phyloP scores from a whole-genome alignment of 352 stramenopile species.

The Globisporangium polare region DNA sequence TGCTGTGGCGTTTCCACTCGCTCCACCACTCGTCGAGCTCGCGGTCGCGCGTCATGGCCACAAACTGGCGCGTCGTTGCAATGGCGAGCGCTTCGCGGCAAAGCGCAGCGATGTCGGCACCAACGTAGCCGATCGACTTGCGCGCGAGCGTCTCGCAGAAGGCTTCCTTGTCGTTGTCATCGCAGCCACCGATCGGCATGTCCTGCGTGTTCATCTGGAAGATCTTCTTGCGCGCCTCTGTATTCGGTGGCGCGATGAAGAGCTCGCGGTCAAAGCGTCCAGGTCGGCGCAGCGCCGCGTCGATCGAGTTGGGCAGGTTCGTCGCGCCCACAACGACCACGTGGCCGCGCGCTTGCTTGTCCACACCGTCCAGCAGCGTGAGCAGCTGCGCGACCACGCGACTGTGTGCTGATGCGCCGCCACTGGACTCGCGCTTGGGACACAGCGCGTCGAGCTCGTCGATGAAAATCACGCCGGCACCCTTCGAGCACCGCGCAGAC shows the following conservation, averaged over 20 bases:
- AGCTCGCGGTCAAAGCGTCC: conserved; percentile 83
- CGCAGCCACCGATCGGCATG: conserved; percentile 29
- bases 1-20: conserved; percentile 44
- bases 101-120: conserved; percentile 73
- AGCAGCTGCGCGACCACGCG: conserved; percentile 93
- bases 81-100: conserved; percentile 71
- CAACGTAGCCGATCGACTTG: conserved; percentile 72
- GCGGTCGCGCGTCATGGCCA: conserved; percentile 40
- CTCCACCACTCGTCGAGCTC: conserved; percentile 60
- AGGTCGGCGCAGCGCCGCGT: conserved; percentile 65
- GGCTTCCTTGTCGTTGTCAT: conserved; percentile 9
- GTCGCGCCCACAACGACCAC: conserved; percentile 94
- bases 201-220: conserved; percentile 53
- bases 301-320: conserved; percentile 93
- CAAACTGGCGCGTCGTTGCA: conserved; percentile 59
- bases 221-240: conserved; percentile 45
- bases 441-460: conserved; percentile 96
- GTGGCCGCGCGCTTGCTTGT: conserved; percentile 62
- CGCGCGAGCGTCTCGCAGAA: conserved; percentile 39
- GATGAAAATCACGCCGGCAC: conserved; percentile 90
- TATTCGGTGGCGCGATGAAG: conserved; percentile 48
- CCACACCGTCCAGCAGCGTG: conserved; percentile 93
- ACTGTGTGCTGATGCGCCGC: conserved; percentile 40
- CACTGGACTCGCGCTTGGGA: conserved; percentile 81
- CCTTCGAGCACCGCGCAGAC: conserved; percentile 24